These are phyloP conservation scores for Juncus inflexus DNA, from an alignment of 176 grass and related monocot genomes.

Conservation along the genomic window DNA sequence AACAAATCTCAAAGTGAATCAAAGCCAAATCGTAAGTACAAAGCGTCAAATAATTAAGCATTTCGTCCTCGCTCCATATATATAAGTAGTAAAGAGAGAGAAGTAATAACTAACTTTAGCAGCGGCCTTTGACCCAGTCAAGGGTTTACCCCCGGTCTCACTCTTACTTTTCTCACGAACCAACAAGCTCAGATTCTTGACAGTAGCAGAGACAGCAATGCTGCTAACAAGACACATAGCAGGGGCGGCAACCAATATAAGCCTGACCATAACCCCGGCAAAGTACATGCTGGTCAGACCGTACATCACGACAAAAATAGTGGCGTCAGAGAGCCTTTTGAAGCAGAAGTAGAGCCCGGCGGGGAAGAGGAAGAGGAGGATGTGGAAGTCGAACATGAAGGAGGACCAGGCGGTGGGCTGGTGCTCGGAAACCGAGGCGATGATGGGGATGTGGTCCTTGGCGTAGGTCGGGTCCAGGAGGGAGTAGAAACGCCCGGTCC, in stretches of 20 bases:
- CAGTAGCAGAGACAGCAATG: constrained; percentile 84
- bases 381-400: constrained; percentile 99
- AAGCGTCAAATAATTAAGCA: no score
- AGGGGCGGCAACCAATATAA: constrained; percentile 93
- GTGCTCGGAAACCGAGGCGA: constrained; percentile 97
- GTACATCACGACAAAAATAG: constrained; percentile 97
- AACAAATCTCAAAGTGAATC: no score
- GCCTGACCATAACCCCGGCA: constrained; percentile 93
- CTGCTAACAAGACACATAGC: constrained; percentile 95
- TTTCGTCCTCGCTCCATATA: not conserved
- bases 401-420: constrained; percentile 99
- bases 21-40: no score
- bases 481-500: constrained; percentile 95
- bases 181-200: constrained; percentile 91
- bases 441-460: constrained; percentile 98
- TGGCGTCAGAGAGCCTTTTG: constrained; percentile 85
- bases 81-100: constrained; percentile 13
- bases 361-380: constrained; percentile 96
- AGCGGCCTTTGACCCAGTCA: constrained; percentile 67
- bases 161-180: constrained; percentile 61
- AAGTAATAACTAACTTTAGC: constrained; percentile 74
- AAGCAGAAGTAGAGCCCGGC: constrained; percentile 98
- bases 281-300: constrained; percentile 99
- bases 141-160: constrained; percentile 51
- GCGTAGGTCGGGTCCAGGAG: constrained; percentile 99